Percentiles rank a stretch among this genome's conserved stretches.
Evolutionary conservation across 139 green algal species (phyloP).

Genomic region (Chlamydomonas sp.): DNA sequence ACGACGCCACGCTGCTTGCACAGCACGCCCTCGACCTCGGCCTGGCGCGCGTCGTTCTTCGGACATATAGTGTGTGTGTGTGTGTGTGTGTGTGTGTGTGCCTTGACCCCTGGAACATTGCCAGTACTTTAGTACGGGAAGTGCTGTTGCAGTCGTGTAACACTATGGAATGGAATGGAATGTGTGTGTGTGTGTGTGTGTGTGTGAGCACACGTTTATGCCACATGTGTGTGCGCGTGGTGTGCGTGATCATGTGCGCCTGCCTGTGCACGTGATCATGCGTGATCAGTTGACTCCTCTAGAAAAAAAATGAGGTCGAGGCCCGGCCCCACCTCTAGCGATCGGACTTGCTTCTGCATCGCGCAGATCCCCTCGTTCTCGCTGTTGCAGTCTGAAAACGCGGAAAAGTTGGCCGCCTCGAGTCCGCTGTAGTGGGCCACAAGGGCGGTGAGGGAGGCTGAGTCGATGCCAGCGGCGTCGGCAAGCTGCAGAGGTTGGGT

Average conservation of each 20-base stretch:
- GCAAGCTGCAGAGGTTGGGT: no score
- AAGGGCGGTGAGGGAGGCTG: not conserved
- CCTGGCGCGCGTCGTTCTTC: slow-evolving; percentile 9
- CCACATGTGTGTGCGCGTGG: not conserved
- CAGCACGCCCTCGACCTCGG: slow-evolving; percentile 13
- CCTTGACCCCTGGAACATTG: not conserved
- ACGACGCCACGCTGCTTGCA: slow-evolving; percentile 20
- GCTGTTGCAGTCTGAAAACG: slow-evolving; percentile 32
- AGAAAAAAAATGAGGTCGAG: not conserved
- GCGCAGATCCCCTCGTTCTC: slow-evolving; percentile 19
- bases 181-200: not conserved
- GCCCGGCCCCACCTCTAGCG: slow-evolving; percentile 22
- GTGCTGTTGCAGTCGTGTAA: not conserved
- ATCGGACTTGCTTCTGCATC: slow-evolving; percentile 20
- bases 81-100: no score
- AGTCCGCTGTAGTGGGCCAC: slow-evolving; percentile 39
- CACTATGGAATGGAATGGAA: not conserved
- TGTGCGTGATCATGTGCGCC: not conserved
- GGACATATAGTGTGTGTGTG: no score
- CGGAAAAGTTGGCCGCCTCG: slow-evolving; percentile 26
- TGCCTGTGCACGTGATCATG: not conserved
- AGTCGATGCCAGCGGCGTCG: slow-evolving; percentile 1
- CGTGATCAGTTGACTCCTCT: not conserved
- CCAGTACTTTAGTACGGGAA: not conserved
- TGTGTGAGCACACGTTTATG: not conserved